Evolutionary conservation across 106 monocot genomes (phyloP), one percentile per base, ranked within the genome.

Genomic region (Iris macrosiphon): DNA sequence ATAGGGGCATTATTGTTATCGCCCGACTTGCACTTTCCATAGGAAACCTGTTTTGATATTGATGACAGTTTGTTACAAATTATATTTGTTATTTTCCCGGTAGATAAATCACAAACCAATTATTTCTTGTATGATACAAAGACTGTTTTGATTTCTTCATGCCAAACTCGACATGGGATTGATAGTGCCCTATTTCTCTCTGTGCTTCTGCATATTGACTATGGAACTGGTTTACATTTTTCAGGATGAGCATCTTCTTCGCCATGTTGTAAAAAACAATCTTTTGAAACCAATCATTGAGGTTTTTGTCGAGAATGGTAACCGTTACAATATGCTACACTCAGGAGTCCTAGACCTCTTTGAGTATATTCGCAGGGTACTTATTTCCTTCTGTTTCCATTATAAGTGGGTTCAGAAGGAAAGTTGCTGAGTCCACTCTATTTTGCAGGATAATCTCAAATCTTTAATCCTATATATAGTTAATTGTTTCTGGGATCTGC

Each of bases 301-400:
- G 1, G 87, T 63, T 22, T 98, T 98, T 63, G 38, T 83, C 67
- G 61, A 74, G 51, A 98, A 98, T 66, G 98, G 98, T 2, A 69
- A 78, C 57, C 82, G 75, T 11, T 98, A 98, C 59, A 98, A 98
- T 57, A 83, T 98, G 91, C 65, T 98, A 20, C 83, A 98, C 14
- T 98, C 98, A 31, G 91, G 77, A 37, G 80, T 98, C 52, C 65
- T 91, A 7, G 98, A 98, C 61, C 75, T 98, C 42, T 55, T 98
- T 6, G 98, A 98, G 67, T 79, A 78, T 57, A 87, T 98, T 60
- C 64, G 87, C 2, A 91, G 81, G 98, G 98, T 98, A 77, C 23
- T 46, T 33, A 38, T 45, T 34, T 66, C 19, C 25, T 7, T 39
- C 24, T 41, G 17, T 19, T 7, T 21, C 22, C 17, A n/a, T n/a